Evolutionary conservation across 345 rosid species (phyloP).

Genomic region (Linum usitatissimum): DNA sequence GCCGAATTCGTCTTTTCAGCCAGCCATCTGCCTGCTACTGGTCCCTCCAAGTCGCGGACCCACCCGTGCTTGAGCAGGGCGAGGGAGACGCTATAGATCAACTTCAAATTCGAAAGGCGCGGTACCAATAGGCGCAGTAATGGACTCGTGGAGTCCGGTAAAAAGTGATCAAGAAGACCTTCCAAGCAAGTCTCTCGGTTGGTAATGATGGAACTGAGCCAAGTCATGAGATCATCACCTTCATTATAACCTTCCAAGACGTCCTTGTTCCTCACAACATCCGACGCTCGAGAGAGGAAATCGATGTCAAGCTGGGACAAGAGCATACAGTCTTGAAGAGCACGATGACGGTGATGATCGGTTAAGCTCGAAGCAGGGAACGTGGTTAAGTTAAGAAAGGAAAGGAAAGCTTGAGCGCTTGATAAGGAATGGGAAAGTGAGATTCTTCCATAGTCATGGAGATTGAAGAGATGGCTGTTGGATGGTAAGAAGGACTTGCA

Average conservation of each 20-base stretch:
- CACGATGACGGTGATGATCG: neutral
- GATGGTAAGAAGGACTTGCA: neutral
- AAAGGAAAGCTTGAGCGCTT: neutral
- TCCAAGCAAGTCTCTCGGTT: neutral
- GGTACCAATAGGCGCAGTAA: neutral
- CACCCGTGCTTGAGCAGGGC: neutral
- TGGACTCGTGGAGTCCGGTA: neutral
- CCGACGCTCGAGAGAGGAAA: neutral
- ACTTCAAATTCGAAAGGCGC: neutral
- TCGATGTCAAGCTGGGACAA: neutral
- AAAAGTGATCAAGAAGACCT: neutral
- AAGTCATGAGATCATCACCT: neutral
- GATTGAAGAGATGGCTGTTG: neutral
- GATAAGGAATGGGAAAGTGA: neutral
- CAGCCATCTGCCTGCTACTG: neutral
- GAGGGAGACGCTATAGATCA: neutral
- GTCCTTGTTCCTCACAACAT: neutral
- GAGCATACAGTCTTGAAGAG: neutral
- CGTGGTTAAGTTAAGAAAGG: neutral
- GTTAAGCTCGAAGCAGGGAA: too few relatives aligned
- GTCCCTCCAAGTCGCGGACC: neutral
- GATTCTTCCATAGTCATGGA: neutral
- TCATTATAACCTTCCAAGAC: neutral
- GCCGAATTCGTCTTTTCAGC: neutral
- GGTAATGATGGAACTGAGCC: neutral